Evolutionary conservation across 2,329 filamentous ascomycete genomes (phyloP).

Genomic region (Paecilomyces formosus): DNA sequence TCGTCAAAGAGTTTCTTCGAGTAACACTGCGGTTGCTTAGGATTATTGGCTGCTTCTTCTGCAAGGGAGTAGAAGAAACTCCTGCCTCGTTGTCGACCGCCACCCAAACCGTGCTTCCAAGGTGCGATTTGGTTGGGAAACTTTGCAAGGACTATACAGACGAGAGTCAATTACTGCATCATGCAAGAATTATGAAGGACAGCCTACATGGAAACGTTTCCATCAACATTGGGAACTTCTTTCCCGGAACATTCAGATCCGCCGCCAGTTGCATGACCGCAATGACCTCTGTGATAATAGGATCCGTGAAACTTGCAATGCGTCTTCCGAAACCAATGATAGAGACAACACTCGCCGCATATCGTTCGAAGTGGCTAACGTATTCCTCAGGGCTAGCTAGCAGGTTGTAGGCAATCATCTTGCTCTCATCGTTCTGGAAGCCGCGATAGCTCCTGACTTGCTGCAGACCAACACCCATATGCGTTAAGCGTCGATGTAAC

Average conservation of each 20-base stretch:
- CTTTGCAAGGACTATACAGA: conserved; percentile 30
- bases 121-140: conserved; percentile 45
- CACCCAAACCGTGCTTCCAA: conserved; percentile 42
- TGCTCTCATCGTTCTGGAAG: conserved; percentile 54
- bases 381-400: conserved; percentile 26
- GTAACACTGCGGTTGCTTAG: conserved; percentile 33
- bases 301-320: conserved; percentile 41
- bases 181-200: background rate
- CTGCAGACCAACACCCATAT: conserved; percentile 48
- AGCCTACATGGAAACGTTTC: conserved; percentile 43
- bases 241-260: conserved; percentile 49
- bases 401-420: conserved; percentile 42
- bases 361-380: conserved; percentile 32
- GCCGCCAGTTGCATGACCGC: conserved; percentile 53
- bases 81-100: conserved; percentile 39
- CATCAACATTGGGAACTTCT: conserved; percentile 51
- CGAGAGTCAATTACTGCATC: background rate
- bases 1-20: conserved; percentile 44
- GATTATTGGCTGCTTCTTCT: conserved; percentile 41
- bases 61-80: conserved; percentile 49
- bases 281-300: conserved; percentile 56
- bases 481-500: conserved; percentile 45
- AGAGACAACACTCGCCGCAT: conserved; percentile 34
- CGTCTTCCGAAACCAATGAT: conserved; percentile 32
- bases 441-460: conserved; percentile 46